These are phyloP conservation scores for Macrocybe sp. DNA, from an alignment of 1,284 basidiomycete species.

Conservation along the genomic window DNA sequence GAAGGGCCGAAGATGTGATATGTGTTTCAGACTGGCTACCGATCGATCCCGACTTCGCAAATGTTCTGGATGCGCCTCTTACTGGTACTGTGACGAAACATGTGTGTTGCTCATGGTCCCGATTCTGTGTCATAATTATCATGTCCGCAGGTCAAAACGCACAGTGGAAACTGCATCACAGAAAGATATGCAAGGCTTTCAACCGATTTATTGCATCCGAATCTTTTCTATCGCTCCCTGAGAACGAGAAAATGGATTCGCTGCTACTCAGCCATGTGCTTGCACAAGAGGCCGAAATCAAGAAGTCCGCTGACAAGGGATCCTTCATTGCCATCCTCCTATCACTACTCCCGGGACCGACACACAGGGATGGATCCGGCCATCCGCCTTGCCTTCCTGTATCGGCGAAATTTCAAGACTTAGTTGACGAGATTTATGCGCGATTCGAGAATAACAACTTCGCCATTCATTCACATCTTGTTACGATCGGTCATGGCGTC, in stretches of 20 bases:
- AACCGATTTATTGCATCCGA: conserved; percentile 39
- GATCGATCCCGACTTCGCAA: conserved; percentile 29
- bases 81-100: conserved; percentile 62
- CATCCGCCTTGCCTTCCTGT: conserved; percentile 25
- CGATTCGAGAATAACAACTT: conserved; percentile 79
- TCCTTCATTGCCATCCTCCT: conserved; percentile 34
- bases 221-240: conserved; percentile 41
- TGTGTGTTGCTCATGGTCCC: conserved; percentile 35
- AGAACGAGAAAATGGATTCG: conserved; percentile 54
- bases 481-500: conserved; percentile 61
- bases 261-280: conserved; percentile 59
- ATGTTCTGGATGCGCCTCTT: conserved; percentile 61
- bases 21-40: conserved; percentile 39
- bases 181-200: conserved; percentile 55
- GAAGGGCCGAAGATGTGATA: conserved; percentile 62
- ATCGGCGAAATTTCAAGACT: conserved; percentile 20
- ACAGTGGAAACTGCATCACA: conserved; percentile 64
- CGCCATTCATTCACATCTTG: conserved; percentile 63
- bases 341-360: conserved; percentile 43
- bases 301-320: conserved; percentile 11
- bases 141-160: conserved; percentile 49
- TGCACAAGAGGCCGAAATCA: conserved; percentile 25
- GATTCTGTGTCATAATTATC: conserved; percentile 9
- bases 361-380: conserved; percentile 16
- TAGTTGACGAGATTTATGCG: conserved; percentile 34